Base-by-base conservation (phyloP, 768 basidiomycete species). In the Suillus luteus region DNA sequence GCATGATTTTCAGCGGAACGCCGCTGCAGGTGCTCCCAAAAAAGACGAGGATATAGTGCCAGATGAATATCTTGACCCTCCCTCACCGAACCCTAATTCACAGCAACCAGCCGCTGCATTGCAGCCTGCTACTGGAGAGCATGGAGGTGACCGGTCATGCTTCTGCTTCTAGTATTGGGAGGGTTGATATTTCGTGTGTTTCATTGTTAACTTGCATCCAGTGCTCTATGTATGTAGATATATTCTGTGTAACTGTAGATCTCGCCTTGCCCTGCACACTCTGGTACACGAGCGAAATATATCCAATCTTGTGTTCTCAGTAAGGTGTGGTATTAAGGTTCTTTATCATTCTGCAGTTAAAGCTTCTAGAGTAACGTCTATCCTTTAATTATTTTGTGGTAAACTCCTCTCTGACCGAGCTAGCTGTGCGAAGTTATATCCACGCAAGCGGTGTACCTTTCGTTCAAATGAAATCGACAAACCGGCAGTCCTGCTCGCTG, bases 401-500 rank as follows among this genome's bases (percentile, higher is more conserved):
- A 90, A 71, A 88, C 89, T 82, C 67, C 79, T 91, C 62, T 82
- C 82, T 3, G 87, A 86, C 46, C n/a, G n/a, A n/a, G n/a, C n/a
- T n/a, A n/a, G n/a, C n/a, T n/a, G n/a, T n/a, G n/a, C n/a, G n/a
- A n/a, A n/a, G 70, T 71, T 12, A 73, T 73, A 8, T 78, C 49
- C 8, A 17, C 9, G 76, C 8, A 75, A 88, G 68, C 79, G 14
- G 46, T 8, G 15, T 14, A 27, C 24, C 12, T 15, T 49, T 49
- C 14, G 14, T 3, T 24, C 8, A 24, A 49, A 3, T 6, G 14
- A 49, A 6, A 24, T 22, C 6, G 12, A 48, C 12, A 48, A 15
- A 12, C 24, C 22, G 22, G 48, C 15, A 15, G 48, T 49, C 4
- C 24, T 24, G 48, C 12, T 6, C 12, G 22, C 48, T 15, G 22